These are phyloP conservation scores for Bondarzewia mesenterica DNA, from an alignment of 1,284 basidiomycete species.

Conservation along the genomic window DNA sequence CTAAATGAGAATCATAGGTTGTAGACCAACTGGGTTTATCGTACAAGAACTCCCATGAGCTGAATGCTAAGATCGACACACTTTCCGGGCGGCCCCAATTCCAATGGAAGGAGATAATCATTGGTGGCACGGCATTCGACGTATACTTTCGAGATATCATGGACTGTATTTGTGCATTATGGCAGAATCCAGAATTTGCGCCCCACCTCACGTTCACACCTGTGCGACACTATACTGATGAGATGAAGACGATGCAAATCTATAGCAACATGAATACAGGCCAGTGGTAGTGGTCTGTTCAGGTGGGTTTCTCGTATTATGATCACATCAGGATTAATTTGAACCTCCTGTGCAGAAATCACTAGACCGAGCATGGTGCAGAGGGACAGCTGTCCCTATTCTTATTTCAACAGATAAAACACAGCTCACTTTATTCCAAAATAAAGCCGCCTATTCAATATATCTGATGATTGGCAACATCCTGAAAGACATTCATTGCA, in stretches of 20 bases:
- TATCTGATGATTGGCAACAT: conserved; percentile 34
- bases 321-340: not conserved
- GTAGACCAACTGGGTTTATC: not conserved
- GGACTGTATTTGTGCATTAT: not conserved
- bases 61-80: not conserved
- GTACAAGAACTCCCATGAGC: not conserved
- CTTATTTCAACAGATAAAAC: conserved; percentile 34
- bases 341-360: not conserved
- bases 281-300: conserved; percentile 5
- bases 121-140: not conserved
- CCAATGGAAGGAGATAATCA: not conserved
- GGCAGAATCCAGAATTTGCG: not conserved
- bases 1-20: not conserved
- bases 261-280: conserved; percentile 6
- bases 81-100: not conserved
- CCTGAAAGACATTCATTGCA: conserved; percentile 19
- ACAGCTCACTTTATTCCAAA: conserved; percentile 25
- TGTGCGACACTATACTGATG: not conserved
- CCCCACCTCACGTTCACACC: not conserved
- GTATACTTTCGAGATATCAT: not conserved
- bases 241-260: not conserved
- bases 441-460: conserved; percentile 29
- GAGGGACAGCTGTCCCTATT: conserved; percentile 24
- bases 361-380: conserved; percentile 4
- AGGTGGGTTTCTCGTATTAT: conserved; percentile 1